phyloP scores from a whole-genome alignment of 371 early-diverging fungal species.

The Choanephora cucurbitarum region DNA sequence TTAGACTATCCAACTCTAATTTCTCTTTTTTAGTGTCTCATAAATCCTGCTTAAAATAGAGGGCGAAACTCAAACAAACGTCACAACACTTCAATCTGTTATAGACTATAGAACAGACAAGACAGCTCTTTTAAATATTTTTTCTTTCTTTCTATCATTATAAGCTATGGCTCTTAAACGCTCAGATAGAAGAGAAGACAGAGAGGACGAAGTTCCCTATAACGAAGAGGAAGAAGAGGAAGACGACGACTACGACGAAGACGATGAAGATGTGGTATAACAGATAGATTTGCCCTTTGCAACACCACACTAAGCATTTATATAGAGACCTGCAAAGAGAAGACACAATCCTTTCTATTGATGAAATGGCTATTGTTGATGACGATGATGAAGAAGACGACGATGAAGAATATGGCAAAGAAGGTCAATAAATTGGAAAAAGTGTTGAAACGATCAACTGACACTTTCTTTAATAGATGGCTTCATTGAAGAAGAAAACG shows the following conservation, averaged over 20 bases:
- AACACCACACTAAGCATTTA: background rate
- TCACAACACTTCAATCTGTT: too few species aligned
- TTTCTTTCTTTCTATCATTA: background rate
- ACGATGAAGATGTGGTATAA: conserved; percentile 12
- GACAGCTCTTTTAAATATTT: background rate
- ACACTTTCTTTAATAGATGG: conserved; percentile 45
- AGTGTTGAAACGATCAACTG: conserved; percentile 3
- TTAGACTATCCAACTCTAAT: too few species aligned
- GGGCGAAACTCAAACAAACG: too few species aligned
- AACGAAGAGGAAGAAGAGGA: conserved; percentile 25
- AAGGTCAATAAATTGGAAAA: conserved; percentile 35
- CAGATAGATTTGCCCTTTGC: background rate
- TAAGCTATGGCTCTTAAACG: conserved; percentile 22
- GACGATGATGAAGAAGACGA: conserved; percentile 69
- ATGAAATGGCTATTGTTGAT: conserved; percentile 62
- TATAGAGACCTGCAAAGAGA: conserved; percentile 47
- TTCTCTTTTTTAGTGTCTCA: too few species aligned
- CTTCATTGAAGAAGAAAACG: conserved; percentile 71
- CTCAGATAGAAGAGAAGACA: conserved; percentile 20
- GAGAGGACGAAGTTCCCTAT: conserved; percentile 23
- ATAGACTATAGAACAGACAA: too few species aligned
- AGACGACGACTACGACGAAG: conserved; percentile 21
- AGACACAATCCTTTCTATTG: conserved; percentile 54
- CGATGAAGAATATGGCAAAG: conserved; percentile 69
- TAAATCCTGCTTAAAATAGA: too few species aligned